Conservation (phyloP, 2,329 filamentous ascomycete genomes). For the Clathrospora elynae region DNA sequence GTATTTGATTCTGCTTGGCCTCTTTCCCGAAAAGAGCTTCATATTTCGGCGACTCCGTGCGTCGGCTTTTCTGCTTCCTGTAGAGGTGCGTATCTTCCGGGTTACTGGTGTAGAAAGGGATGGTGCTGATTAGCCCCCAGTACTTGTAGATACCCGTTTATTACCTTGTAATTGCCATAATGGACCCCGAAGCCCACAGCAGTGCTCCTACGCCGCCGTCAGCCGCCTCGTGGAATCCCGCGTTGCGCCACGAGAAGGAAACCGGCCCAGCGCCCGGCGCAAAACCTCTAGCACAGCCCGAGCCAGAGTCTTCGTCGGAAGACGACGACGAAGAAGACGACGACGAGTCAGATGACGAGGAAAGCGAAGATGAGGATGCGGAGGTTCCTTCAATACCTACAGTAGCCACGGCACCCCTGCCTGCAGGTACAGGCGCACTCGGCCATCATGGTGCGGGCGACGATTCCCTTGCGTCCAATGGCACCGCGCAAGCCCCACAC, state of each 20-base stretch:
- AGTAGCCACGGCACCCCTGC: slow-evolving; percentile 4
- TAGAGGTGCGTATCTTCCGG: slow-evolving; percentile 39
- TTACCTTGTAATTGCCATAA: slow-evolving; percentile 36
- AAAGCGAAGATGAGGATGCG: slow-evolving; percentile 11
- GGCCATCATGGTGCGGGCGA: slow-evolving; percentile 8
- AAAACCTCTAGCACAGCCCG: slow-evolving; percentile 17
- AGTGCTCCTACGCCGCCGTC: slow-evolving; percentile 26
- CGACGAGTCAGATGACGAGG: slow-evolving; percentile 15
- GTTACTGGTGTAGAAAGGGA: slow-evolving; percentile 34
- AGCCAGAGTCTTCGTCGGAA: slow-evolving; percentile 23
- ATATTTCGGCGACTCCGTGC: slow-evolving; percentile 14
- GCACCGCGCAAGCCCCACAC: slow-evolving; percentile 40
- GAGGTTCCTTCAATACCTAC: slow-evolving; percentile 9
- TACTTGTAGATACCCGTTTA: slow-evolving; percentile 45
- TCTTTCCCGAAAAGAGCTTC: slow-evolving; percentile 11
- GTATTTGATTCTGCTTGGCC: slow-evolving; percentile 26
- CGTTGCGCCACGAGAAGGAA: slow-evolving; percentile 54
- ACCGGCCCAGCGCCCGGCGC: slow-evolving; percentile 13
- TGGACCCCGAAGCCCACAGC: slow-evolving; percentile 46
- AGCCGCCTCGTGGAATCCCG: slow-evolving; percentile 60
- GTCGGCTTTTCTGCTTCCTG: slow-evolving; percentile 34
- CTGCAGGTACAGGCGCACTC: slow-evolving; percentile 9
- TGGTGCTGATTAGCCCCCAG: slow-evolving; percentile 36
- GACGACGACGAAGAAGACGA: slow-evolving; percentile 26
- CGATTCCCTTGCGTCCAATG: slow-evolving; percentile 28